Conservation (phyloP, 768 basidiomycete species). For the Boletellus sp. region DNA sequence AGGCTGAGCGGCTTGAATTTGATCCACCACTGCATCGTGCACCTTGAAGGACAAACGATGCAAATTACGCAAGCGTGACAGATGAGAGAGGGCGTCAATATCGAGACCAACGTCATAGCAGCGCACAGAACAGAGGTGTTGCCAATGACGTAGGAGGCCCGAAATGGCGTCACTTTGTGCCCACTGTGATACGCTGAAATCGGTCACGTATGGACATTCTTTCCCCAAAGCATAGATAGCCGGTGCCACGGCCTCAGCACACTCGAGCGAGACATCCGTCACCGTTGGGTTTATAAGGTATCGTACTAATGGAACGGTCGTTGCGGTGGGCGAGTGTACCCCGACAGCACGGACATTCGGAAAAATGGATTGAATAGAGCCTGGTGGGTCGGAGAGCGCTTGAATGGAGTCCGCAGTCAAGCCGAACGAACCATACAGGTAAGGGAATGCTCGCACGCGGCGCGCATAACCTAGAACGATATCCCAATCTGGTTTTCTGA, state of each 20-base stretch:
- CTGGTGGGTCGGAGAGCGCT: neutral
- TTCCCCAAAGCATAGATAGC: neutral
- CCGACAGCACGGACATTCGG: slow-evolving; percentile 8
- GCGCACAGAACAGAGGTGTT: neutral
- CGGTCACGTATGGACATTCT: neutral
- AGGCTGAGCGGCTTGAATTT: neutral
- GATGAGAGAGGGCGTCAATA: neutral
- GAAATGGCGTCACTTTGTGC: neutral
- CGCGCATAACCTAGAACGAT: neutral
- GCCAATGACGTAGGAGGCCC: neutral
- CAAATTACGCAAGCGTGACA: neutral
- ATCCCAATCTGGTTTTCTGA: neutral
- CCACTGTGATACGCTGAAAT: neutral
- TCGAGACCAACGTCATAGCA: neutral
- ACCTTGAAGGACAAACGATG: neutral
- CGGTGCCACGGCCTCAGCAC: neutral
- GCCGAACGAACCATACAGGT: too few relatives aligned
- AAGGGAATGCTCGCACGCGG: neutral
- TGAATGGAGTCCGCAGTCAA: too few relatives aligned
- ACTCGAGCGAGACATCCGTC: neutral
- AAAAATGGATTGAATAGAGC: too few relatives aligned
- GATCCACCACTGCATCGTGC: too few relatives aligned
- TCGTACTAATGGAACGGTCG: slow-evolving; percentile 4
- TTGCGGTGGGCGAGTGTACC: neutral
- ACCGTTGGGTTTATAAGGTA: slow-evolving; percentile 4